Percentiles rank a stretch among this genome's conserved stretches.
These are phyloP conservation scores for Tricholoma furcatifolium DNA, from an alignment of 768 basidiomycete species.

Conservation along the genomic window DNA sequence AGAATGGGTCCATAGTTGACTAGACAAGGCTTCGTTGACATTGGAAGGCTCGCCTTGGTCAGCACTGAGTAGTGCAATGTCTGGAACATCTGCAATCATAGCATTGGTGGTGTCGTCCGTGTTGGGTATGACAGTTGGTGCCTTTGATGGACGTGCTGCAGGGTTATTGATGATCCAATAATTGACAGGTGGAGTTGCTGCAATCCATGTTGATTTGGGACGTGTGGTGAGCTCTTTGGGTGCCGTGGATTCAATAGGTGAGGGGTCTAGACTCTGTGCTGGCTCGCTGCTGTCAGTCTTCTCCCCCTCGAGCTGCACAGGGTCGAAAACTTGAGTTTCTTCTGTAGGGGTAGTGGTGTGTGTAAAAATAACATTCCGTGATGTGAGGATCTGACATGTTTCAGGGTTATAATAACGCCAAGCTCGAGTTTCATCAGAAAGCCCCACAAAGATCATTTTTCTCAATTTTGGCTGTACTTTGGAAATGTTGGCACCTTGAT, in stretches of 20 bases:
- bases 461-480: conserved; percentile 5
- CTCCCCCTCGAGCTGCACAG: conserved; percentile 11
- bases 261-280: conserved; percentile 17
- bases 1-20: conserved; percentile 19
- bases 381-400: conserved; percentile 1
- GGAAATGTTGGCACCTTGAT: conserved; percentile 5
- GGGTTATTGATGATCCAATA: conserved; percentile 8
- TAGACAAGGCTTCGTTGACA: conserved; percentile 6
- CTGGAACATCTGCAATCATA: neutral
- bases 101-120: neutral
- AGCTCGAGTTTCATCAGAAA: too few relatives aligned
- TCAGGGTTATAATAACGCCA: too few relatives aligned
- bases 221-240: neutral
- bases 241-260: too few relatives aligned
- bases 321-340: neutral
- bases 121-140: neutral
- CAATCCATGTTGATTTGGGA: conserved; percentile 2
- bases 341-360: neutral
- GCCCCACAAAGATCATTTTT: conserved; percentile 2
- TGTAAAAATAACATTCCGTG: conserved; percentile 6
- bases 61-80: conserved; percentile 6
- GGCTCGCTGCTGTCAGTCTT: neutral
- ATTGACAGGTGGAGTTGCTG: neutral
- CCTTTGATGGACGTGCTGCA: conserved; percentile 1
- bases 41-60: conserved; percentile 4